Percentiles rank a stretch among this genome's conserved stretches.
Evolutionary conservation across 2,329 filamentous ascomycete genomes (phyloP).

Genomic region (Pseudogymnoascus sp.): DNA sequence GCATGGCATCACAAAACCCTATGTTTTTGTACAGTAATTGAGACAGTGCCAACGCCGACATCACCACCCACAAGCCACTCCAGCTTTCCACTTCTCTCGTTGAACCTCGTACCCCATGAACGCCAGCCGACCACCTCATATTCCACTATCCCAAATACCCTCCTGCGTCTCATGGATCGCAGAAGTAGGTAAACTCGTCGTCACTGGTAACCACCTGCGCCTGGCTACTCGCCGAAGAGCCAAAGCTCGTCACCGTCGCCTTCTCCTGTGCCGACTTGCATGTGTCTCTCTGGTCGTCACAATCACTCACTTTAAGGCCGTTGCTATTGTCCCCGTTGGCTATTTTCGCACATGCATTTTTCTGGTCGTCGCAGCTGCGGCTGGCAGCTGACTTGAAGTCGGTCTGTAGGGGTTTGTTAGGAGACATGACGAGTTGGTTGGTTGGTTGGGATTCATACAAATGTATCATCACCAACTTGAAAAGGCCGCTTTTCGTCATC

Average conservation of each 20-base stretch:
- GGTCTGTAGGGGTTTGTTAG: constrained; percentile 24
- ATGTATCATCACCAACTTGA: constrained; percentile 37
- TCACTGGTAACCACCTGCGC: constrained; percentile 32
- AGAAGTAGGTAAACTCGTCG: constrained; percentile 40
- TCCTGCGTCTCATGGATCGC: constrained; percentile 26
- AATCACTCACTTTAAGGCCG: constrained; percentile 26
- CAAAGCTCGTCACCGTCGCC: constrained; percentile 28
- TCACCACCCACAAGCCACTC: not conserved
- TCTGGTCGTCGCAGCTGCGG: constrained; percentile 41
- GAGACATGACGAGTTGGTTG: not conserved
- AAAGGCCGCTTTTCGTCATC: constrained; percentile 35
- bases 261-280: constrained; percentile 32
- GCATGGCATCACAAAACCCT: not conserved
- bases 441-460: constrained; percentile 26
- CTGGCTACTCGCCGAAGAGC: not conserved
- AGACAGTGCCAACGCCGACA: not conserved
- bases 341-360: constrained; percentile 38
- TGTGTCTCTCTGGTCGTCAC: constrained; percentile 38
- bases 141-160: not conserved
- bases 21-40: not conserved
- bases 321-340: constrained; percentile 31
- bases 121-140: not conserved
- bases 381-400: constrained; percentile 36
- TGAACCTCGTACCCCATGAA: not conserved
- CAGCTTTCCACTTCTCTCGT: not conserved